phyloP scores from a whole-genome alignment of 306 rosid species.

The Lathyrus aphaca region DNA sequence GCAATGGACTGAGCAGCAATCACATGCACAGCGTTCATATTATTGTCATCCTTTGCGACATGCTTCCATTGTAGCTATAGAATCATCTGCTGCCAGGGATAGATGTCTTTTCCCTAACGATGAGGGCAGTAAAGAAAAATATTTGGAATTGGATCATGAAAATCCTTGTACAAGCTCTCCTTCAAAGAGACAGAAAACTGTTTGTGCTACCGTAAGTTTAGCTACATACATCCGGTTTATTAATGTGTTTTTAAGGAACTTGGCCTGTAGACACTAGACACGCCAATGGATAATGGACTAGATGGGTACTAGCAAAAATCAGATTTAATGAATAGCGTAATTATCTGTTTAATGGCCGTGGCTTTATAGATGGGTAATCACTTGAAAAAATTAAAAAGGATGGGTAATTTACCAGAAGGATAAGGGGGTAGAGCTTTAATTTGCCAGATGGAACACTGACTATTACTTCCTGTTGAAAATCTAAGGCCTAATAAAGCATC shows the following conservation, averaged over 20 bases:
- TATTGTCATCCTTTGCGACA: conserved; percentile 77
- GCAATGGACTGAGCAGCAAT: conserved; percentile 67
- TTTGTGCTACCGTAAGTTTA: conserved; percentile 54
- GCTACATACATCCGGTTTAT: conserved; percentile 7
- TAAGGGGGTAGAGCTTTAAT: no score
- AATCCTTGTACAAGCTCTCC: conserved; percentile 48
- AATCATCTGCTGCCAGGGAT: conserved; percentile 88
- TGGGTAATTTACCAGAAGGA: no score
- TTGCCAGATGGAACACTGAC: background rate
- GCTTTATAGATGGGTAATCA: background rate
- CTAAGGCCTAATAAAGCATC: conserved; percentile 22
- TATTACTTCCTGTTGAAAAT: conserved; percentile 19
- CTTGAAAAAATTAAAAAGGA: no score
- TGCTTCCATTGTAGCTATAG: conserved; percentile 85
- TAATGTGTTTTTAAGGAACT: conserved; percentile 29
- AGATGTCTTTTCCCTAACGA: conserved; percentile 55
- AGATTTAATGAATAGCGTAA: background rate
- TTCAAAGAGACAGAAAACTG: conserved; percentile 68
- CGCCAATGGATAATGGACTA: background rate
- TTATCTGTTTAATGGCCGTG: no score
- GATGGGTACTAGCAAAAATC: background rate
- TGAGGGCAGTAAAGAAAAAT: conserved; percentile 43
- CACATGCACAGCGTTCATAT: conserved; percentile 42
- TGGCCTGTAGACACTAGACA: conserved; percentile 4
- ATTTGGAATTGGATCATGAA: conserved; percentile 42